These are phyloP conservation scores for Solanum sejunctum DNA, from an alignment of 257 asterid species.

Conservation along the genomic window DNA sequence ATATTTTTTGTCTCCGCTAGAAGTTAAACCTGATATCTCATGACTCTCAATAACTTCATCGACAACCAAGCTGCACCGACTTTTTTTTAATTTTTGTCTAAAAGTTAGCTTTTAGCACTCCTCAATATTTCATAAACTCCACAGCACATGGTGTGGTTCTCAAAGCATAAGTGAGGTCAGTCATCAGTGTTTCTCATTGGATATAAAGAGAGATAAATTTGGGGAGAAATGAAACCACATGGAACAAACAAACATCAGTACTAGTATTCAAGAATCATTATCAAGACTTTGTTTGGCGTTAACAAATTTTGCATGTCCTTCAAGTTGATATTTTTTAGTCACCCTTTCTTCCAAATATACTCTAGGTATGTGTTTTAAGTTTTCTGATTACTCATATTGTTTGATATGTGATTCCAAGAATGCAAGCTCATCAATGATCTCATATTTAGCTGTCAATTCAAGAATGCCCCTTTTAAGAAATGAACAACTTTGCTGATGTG, in stretches of 20 bases:
- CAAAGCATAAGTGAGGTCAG: constrained; percentile 14
- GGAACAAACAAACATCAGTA: constrained; percentile 1
- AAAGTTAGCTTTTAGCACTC: constrained; percentile 34
- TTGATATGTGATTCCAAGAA: not conserved
- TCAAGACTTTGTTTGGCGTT: constrained; percentile 1
- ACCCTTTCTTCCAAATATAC: not conserved
- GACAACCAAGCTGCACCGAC: no score
- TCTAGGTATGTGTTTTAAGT: not conserved
- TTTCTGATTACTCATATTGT: not conserved
- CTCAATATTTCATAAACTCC: constrained; percentile 21
- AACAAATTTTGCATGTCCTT: constrained; percentile 22
- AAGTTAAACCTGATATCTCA: no score
- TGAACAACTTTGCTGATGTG: not conserved
- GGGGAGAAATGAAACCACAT: constrained; percentile 7
- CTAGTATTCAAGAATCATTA: constrained; percentile 21
- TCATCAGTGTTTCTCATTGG: constrained; percentile 3
- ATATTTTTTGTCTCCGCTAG: not conserved
- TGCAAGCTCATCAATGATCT: not conserved
- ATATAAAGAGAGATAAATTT: constrained; percentile 6
- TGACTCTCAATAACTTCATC: no score
- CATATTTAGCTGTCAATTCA: not conserved
- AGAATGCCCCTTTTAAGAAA: not conserved
- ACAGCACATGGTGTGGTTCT: constrained; percentile 41
- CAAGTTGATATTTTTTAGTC: not conserved
- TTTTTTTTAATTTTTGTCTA: not conserved